Conservation (phyloP, 1,139 yeast species). For the Debaryomycetaceae sp. region DNA sequence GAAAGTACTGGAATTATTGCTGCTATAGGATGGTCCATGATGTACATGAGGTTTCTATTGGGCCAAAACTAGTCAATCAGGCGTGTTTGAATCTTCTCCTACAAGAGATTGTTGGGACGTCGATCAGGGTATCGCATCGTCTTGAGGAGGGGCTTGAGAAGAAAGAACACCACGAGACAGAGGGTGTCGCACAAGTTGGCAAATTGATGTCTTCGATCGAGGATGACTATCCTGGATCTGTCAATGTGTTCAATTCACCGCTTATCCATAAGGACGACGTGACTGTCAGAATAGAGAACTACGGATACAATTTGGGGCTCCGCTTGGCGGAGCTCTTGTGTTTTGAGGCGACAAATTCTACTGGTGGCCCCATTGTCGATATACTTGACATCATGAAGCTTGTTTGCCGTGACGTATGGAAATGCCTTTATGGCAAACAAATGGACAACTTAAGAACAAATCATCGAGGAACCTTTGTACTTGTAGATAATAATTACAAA, state of each 20-base stretch:
- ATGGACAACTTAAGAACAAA: slow-evolving; percentile 91
- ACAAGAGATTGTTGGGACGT: slow-evolving; percentile 72
- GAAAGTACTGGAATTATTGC: too few species aligned
- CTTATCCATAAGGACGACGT: slow-evolving; percentile 49
- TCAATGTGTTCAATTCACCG: slow-evolving; percentile 34
- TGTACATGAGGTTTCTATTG: slow-evolving; percentile 14
- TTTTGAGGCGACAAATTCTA: slow-evolving; percentile 36
- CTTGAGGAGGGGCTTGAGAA: slow-evolving; percentile 8
- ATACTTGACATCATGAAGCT: slow-evolving; percentile 84
- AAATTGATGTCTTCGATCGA: slow-evolving; percentile 20
- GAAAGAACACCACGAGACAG: slow-evolving; percentile 3
- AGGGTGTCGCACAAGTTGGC: slow-evolving; percentile 15
- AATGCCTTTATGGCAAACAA: slow-evolving; percentile 71
- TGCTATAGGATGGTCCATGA: slow-evolving; percentile 13
- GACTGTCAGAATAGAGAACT: slow-evolving; percentile 56
- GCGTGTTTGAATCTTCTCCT: slow-evolving; percentile 58
- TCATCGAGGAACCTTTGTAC: slow-evolving; percentile 81
- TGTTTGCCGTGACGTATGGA: slow-evolving; percentile 91
- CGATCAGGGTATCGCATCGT: slow-evolving; percentile 50
- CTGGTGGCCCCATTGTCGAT: slow-evolving; percentile 50
- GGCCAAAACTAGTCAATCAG: slow-evolving; percentile 37
- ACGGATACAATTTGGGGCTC: slow-evolving; percentile 74
- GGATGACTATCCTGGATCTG: slow-evolving; percentile 42
- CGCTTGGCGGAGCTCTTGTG: slow-evolving; percentile 72
- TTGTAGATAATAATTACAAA: slow-evolving; percentile 64